Conservation (phyloP, 257 asterid species). For the Capsicum rhomboideum region DNA sequence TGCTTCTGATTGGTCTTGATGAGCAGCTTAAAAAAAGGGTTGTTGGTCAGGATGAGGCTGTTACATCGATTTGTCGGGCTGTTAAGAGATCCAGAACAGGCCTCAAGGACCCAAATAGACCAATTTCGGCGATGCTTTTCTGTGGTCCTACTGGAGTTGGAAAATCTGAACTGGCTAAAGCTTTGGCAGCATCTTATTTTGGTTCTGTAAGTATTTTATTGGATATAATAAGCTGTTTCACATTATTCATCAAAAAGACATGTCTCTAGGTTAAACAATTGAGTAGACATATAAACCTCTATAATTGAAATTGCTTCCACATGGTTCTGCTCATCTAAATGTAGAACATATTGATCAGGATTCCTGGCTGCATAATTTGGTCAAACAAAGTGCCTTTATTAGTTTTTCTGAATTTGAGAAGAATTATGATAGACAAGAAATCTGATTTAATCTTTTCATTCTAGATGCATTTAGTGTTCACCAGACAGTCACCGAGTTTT, state of each 20-base stretch:
- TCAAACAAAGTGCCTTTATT: neutral
- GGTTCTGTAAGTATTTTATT: constrained; percentile 91
- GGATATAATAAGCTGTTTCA: neutral
- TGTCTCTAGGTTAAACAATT: neutral
- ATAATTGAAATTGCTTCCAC: neutral
- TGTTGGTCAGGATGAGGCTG: constrained; percentile 97
- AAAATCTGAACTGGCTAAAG: constrained; percentile 93
- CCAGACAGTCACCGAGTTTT: neutral
- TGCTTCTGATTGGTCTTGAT: constrained; percentile 67
- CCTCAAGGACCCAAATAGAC: constrained; percentile 85
- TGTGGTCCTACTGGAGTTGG: constrained; percentile 99
- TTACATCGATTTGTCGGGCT: constrained; percentile 82
- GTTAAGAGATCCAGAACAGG: constrained; percentile 97
- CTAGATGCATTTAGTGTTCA: neutral
- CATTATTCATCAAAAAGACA: neutral
- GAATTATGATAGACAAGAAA: neutral
- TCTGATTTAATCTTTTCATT: neutral
- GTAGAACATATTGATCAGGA: neutral
- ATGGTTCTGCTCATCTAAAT: neutral
- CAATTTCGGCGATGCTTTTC: constrained; percentile 96
- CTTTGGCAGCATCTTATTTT: constrained; percentile 82
- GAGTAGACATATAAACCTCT: neutral
- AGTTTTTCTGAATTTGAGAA: neutral
- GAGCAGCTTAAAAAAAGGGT: constrained; percentile 91
- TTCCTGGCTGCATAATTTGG: neutral